Percentiles rank a stretch among this genome's conserved stretches.
phyloP scores from a whole-genome alignment of 768 basidiomycete species.

The Scleroderma citrinum region DNA sequence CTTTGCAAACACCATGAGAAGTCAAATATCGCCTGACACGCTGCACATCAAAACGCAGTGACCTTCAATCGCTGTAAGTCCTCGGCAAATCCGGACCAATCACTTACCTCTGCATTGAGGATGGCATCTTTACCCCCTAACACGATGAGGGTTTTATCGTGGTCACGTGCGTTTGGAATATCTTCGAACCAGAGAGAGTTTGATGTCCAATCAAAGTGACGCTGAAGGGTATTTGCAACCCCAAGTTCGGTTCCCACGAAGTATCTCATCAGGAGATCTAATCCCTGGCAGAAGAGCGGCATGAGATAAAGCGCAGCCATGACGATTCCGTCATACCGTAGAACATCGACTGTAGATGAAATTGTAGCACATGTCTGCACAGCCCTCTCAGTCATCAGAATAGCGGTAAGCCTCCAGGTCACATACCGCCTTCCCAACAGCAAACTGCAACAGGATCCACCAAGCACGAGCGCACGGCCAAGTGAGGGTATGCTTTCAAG shows the following conservation, averaged over 20 bases:
- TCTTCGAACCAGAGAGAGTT: constrained; percentile 91
- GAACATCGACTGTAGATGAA: constrained; percentile 72
- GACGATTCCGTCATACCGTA: constrained; percentile 38
- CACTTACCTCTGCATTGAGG: constrained; percentile 59
- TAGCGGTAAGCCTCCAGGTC: not conserved
- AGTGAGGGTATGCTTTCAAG: constrained; percentile 66
- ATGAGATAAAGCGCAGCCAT: constrained; percentile 1
- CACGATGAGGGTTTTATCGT: constrained; percentile 61
- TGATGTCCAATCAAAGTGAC: constrained; percentile 80
- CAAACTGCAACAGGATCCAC: constrained; percentile 90
- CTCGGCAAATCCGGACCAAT: not conserved
- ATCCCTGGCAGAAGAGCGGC: constrained; percentile 41
- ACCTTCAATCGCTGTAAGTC: not conserved
- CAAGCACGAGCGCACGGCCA: constrained; percentile 76
- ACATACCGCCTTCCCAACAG: constrained; percentile 87
- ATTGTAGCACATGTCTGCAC: constrained; percentile 80
- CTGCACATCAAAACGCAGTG: constrained; percentile 27
- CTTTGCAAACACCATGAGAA: constrained; percentile 67
- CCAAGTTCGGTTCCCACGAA: constrained; percentile 87
- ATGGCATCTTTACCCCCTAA: constrained; percentile 83
- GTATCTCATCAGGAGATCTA: constrained; percentile 79
- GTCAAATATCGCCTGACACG: constrained; percentile 69
- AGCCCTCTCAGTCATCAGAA: not conserved
- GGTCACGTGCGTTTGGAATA: constrained; percentile 73
- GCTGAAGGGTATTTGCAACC: constrained; percentile 76